These are phyloP conservation scores for Pleurotus pulmonarius DNA, from an alignment of 768 basidiomycete genomes.

Conservation along the genomic window DNA sequence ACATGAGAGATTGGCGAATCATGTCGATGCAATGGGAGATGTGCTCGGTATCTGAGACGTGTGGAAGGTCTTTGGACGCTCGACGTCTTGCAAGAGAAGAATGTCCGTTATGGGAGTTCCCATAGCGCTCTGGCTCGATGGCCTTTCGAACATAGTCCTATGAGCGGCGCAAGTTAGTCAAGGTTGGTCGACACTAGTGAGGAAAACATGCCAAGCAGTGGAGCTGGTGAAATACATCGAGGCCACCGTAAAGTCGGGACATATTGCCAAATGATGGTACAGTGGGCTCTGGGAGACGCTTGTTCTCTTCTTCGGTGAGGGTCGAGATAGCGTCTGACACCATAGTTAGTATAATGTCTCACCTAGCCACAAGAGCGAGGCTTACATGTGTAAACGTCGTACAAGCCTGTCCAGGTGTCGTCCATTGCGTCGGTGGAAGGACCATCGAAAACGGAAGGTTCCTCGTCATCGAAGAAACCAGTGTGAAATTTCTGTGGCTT, in stretches of 20 bases:
- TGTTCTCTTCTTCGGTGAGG: slow-evolving; percentile 15
- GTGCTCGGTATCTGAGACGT: slow-evolving; percentile 12
- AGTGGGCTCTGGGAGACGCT: slow-evolving; percentile 16
- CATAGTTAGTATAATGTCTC: too few species aligned
- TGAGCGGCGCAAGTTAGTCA: background rate
- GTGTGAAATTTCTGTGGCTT: background rate
- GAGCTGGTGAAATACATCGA: slow-evolving; percentile 25
- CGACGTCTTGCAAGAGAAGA: too few species aligned
- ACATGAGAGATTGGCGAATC: slow-evolving; percentile 19
- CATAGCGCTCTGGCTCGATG: slow-evolving; percentile 13
- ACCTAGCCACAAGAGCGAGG: too few species aligned
- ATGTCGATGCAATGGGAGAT: slow-evolving; percentile 17
- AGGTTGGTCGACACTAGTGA: background rate
- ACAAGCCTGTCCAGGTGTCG: slow-evolving; percentile 16
- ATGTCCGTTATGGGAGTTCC: background rate
- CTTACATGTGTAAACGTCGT: slow-evolving; percentile 8
- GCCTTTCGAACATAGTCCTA: slow-evolving; percentile 16
- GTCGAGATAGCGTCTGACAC: slow-evolving; percentile 12
- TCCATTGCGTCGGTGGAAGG: slow-evolving; percentile 17
- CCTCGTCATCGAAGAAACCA: slow-evolving; percentile 1
- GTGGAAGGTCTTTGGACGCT: slow-evolving; percentile 2
- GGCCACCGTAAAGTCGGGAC: slow-evolving; percentile 14
- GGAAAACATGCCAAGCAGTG: slow-evolving; percentile 18
- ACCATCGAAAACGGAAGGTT: slow-evolving; percentile 1
- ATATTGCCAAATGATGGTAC: slow-evolving; percentile 15